Evolutionary conservation across 305 asterid species (phyloP), one percentile per base, ranked within the genome.

Genomic region (Rubia tinctorum): DNA sequence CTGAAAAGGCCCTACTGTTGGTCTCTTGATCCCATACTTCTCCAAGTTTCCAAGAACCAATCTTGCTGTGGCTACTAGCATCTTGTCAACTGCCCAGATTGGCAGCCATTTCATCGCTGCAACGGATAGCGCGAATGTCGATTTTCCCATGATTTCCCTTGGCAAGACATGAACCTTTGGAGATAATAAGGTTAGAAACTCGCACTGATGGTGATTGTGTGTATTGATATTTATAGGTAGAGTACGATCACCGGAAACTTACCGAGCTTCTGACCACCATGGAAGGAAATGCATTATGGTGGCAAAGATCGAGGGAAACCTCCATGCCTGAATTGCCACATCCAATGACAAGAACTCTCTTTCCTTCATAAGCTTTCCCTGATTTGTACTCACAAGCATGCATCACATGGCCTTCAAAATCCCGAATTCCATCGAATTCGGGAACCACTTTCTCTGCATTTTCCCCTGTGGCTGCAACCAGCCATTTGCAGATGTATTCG

Each of bases 301-400:
- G 87, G 73, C 86, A 88, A 71, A 94, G 99, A 83, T 94, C 99
- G 68, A 91, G 95, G 1, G 93, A 85, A 51, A 94, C 88, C 71
- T 94, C 99, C 99, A 94, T 91, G 45, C 97, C 99, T 8, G 99
- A 91, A 74, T 94, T 94, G 30, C 99, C 97, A 79, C 99, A 90
- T 0, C 99, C 99, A 20, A 91, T 95, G 1, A 94, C 99, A 27
- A 91, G 72, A 17, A 94, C 96, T 1, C 77, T 76, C 71, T 90
- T 88, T 13, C 91, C 97, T 23, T 73, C 73, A 69, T 81, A 88
- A 39, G 8, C 79, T 60, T 86, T 84, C 1, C 97, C 99, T 6
- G 97, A 83, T 77, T 88, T 94, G n/a, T 88, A 94, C 18, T 91
- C 99, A 73, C 96, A 84, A 71, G 91, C 95, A 82, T 94, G 99